Base-by-base conservation (phyloP, 2,329 filamentous ascomycete species). In the Fusarium succisae region DNA sequence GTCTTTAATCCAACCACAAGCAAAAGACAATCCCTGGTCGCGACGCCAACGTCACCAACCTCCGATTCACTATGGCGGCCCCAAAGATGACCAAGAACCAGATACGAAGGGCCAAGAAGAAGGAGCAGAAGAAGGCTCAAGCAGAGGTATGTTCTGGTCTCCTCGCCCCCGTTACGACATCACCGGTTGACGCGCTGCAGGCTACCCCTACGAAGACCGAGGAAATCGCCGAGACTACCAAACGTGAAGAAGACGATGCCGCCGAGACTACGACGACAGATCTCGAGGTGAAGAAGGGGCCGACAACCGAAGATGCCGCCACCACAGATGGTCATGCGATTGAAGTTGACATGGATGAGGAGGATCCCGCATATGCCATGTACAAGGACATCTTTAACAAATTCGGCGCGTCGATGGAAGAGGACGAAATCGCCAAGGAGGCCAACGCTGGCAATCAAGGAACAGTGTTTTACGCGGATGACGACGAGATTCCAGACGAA, bases 51-150 rank as follows among this genome's bases (percentile, higher is more conserved):
- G 70, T 77, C 79, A 74, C 76, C 73, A 63, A 68, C 47, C 66
- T 66, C 74, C 20, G 59, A 59, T 76, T 77, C 79, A 86, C 82
- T 80, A 92, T 92, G 90, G 90, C 89, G 79, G 82, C 86, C 75
- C 83, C 87, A 76, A 97, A 96, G 86, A 91, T 93, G 86, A 95
- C 93, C 82, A 98, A 98, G 87, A 98, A 98, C 84, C 94, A 97
- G 84, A 92, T 95, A 87, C 91, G 95, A 82, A 91, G 96, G 82
- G 93, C 94, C 55, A 95, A 96, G 87, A 98, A 96, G 90, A 98
- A 98, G 91, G 93, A 94, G 79, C 91, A 94, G 81, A 97, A 97
- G 86, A 91, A 91, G 79, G 84, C 90, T 76, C 84, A 88, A 59
- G 85, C 89, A 82, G 85, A 91, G 78, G 89, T 90, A 62, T 73